Conservation (phyloP, 2,329 filamentous ascomycete species). For the Drechslerella stenobrocha region DNA sequence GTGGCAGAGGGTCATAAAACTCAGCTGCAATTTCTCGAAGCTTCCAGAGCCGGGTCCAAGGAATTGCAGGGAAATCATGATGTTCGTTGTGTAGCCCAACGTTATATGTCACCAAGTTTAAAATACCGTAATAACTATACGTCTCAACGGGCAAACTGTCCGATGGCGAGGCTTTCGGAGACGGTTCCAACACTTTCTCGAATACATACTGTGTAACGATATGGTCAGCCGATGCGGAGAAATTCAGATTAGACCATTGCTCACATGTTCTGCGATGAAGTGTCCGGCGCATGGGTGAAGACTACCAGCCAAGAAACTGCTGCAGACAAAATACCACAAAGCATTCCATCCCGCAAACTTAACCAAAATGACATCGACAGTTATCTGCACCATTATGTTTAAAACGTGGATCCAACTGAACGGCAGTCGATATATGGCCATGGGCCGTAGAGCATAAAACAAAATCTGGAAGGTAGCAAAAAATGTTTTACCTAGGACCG, state of each 20-base stretch:
- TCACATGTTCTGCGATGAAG: slow-evolving; percentile 89
- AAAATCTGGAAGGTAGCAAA: slow-evolving; percentile 99
- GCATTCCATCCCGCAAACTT: slow-evolving; percentile 65
- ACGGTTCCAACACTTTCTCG: slow-evolving; percentile 62
- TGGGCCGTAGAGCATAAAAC: slow-evolving; percentile 95
- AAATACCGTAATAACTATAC: slow-evolving; percentile 90
- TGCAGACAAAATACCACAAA: slow-evolving; percentile 80
- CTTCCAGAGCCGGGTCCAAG: slow-evolving; percentile 82
- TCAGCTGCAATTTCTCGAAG: slow-evolving; percentile 80
- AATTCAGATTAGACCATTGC: slow-evolving; percentile 1
- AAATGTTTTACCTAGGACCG: slow-evolving; percentile 93
- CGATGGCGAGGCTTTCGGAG: slow-evolving; percentile 64
- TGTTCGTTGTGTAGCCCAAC: slow-evolving; percentile 98
- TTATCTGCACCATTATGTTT: slow-evolving; percentile 76
- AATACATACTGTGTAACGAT: slow-evolving; percentile 67
- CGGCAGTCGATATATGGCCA: slow-evolving; percentile 87
- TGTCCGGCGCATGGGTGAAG: slow-evolving; percentile 93
- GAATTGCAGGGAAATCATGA: slow-evolving; percentile 95
- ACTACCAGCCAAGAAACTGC: slow-evolving; percentile 88
- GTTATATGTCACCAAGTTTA: slow-evolving; percentile 94
- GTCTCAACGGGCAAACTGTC: slow-evolving; percentile 77
- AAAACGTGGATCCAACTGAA: slow-evolving; percentile 81
- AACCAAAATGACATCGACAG: slow-evolving; percentile 74
- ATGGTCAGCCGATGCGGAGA: background rate
- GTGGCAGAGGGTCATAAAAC: slow-evolving; percentile 86